Conservation (phyloP, 2,329 filamentous ascomycete genomes). For the Zymoseptoria crescenta region DNA sequence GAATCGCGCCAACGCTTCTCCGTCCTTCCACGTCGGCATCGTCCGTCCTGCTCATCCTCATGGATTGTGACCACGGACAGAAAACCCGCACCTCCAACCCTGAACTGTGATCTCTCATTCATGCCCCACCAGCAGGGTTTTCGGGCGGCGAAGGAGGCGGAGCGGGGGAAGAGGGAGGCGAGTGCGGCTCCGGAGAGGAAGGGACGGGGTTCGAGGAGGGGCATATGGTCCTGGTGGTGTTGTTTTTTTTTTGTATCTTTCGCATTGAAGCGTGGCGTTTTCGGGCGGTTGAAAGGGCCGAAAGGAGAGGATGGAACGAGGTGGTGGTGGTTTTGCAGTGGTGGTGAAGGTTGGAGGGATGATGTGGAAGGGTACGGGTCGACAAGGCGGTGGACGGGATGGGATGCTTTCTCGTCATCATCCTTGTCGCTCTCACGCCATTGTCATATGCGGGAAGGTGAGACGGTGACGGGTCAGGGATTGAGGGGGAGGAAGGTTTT, state of each 20-base stretch:
- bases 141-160: conserved; percentile 39
- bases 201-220: not conserved
- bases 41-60: conserved; percentile 45
- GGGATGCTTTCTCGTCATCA: too few species aligned
- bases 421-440: not conserved
- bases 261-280: not conserved
- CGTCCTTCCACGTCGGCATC: conserved; percentile 43
- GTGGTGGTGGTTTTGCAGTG: not conserved
- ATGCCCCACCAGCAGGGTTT: conserved; percentile 58
- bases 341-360: not conserved
- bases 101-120: too few species aligned
- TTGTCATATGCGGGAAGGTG: not conserved
- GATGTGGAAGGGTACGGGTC: not conserved
- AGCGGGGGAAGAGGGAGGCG: not conserved
- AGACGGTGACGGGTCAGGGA: too few species aligned
- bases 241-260: not conserved
- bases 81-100: too few species aligned
- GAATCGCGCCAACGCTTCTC: conserved; percentile 44
- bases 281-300: too few species aligned
- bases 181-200: not conserved
- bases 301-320: too few species aligned
- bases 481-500: too few species aligned
- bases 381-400: not conserved
- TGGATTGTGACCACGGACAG: conserved; percentile 58
- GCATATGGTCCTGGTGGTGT: too few species aligned